phyloP scores from a whole-genome alignment of 768 basidiomycete genomes.

The Termitomyces sp. region DNA sequence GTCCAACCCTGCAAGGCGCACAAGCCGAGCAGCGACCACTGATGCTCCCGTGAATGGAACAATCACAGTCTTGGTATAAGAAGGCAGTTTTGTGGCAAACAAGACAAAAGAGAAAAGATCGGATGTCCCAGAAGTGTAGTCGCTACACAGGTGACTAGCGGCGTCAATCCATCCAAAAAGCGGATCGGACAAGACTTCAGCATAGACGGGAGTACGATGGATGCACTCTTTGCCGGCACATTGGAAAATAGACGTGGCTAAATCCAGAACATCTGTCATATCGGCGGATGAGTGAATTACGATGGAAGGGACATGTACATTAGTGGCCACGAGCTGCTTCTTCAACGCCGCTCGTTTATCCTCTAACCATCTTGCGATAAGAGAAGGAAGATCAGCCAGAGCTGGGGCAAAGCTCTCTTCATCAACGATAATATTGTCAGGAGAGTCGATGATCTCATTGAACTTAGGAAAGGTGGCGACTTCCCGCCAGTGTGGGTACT shows the following conservation, averaged over 20 bases:
- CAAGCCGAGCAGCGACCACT: not conserved
- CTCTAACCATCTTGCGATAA: constrained; percentile 1
- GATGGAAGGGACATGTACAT: not conserved
- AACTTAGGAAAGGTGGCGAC: constrained; percentile 7
- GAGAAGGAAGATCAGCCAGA: constrained; percentile 2
- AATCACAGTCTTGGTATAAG: not conserved
- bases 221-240: not conserved
- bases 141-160: not conserved
- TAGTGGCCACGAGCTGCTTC: not conserved
- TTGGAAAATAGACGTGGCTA: constrained; percentile 13
- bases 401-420: not conserved
- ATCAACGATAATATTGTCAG: not conserved
- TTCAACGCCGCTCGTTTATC: not conserved
- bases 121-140: not conserved
- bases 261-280: not conserved
- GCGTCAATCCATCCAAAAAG: constrained; percentile 11
- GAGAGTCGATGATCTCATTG: not conserved
- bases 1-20: constrained; percentile 5
- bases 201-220: not conserved
- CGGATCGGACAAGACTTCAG: not conserved
- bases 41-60: not conserved
- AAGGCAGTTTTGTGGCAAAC: no score
- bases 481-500: constrained; percentile 17
- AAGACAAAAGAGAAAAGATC: no score
- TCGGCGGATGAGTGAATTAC: not conserved